Evolutionary conservation across 176 grass and related monocot species (phyloP).

Genomic region (Eleusine indica): DNA sequence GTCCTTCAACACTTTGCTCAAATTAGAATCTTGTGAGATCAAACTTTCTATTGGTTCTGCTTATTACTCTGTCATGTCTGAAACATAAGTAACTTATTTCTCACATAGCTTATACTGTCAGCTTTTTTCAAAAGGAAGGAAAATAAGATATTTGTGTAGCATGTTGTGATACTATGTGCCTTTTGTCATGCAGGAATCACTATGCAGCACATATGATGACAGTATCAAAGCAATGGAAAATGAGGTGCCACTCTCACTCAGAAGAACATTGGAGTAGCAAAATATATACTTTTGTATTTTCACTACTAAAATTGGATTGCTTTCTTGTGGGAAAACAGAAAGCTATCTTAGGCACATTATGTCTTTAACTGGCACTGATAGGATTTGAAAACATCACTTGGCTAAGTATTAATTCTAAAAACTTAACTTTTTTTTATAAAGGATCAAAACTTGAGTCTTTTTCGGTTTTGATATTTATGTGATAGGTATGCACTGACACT

Average conservation of each 20-base stretch:
- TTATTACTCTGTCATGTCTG: background rate
- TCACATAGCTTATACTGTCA: background rate
- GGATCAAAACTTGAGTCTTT: background rate
- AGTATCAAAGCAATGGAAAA: constrained; percentile 47
- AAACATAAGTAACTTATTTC: background rate
- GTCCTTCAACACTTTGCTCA: background rate
- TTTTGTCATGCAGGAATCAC: constrained; percentile 36
- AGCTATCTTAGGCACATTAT: constrained; percentile 6
- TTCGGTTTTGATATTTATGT: background rate
- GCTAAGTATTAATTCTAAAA: background rate
- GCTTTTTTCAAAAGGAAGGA: background rate
- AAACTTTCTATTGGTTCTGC: background rate
- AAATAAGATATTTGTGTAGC: background rate
- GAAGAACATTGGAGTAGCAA: background rate
- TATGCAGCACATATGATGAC: constrained; percentile 17
- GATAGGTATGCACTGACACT: background rate
- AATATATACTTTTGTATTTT: background rate
- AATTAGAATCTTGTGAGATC: background rate
- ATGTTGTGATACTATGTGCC: constrained; percentile 21
- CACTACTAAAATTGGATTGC: background rate
- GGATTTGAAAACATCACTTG: background rate
- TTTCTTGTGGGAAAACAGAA: constrained; percentile 4
- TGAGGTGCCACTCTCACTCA: constrained; percentile 30
- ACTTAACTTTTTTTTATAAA: background rate
- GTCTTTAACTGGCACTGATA: background rate